Conservation (phyloP, 805 yeast species). For the Priceomyces medius region DNA sequence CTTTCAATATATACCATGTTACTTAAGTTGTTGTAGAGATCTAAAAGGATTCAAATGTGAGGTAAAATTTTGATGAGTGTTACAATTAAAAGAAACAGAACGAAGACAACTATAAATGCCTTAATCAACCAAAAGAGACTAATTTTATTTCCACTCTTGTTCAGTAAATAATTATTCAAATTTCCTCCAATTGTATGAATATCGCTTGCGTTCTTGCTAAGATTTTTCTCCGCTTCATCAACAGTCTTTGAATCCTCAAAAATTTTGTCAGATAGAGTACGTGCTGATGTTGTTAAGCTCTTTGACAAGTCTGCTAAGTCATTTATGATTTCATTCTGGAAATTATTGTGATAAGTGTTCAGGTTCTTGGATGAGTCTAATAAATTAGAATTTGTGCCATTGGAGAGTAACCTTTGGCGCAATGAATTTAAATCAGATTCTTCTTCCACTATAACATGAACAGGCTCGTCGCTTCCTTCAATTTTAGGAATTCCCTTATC, state of each 20-base stretch:
- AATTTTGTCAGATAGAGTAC: slow-evolving; percentile 36
- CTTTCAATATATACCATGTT: slow-evolving; percentile 2
- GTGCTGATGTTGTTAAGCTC: slow-evolving; percentile 48
- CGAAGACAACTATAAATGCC: slow-evolving; percentile 22
- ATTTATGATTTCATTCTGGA: slow-evolving; percentile 48
- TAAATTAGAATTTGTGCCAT: slow-evolving; percentile 14
- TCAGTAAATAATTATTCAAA: slow-evolving; percentile 35
- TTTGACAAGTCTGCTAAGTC: slow-evolving; percentile 51
- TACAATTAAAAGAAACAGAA: slow-evolving; percentile 30
- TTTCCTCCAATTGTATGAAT: slow-evolving; percentile 34
- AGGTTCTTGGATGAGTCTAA: slow-evolving; percentile 8
- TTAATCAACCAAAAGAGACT: slow-evolving; percentile 38
- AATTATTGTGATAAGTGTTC: slow-evolving; percentile 40
- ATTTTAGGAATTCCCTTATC: background rate
- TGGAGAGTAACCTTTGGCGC: slow-evolving; percentile 24
- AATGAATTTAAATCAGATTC: slow-evolving; percentile 22
- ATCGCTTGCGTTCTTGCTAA: slow-evolving; percentile 29
- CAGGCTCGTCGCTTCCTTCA: background rate
- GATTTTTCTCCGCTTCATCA: slow-evolving; percentile 33
- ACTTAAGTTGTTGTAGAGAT: background rate
- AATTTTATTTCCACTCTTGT: slow-evolving; percentile 42
- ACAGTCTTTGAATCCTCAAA: slow-evolving; percentile 35
- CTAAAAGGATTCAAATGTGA: slow-evolving; percentile 19
- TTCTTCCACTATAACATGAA: slow-evolving; percentile 4
- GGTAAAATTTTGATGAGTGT: slow-evolving; percentile 37